Evolutionary conservation across 2,329 filamentous ascomycete genomes (phyloP).

Genomic region (Parasarocladium wereldwijsianum): DNA sequence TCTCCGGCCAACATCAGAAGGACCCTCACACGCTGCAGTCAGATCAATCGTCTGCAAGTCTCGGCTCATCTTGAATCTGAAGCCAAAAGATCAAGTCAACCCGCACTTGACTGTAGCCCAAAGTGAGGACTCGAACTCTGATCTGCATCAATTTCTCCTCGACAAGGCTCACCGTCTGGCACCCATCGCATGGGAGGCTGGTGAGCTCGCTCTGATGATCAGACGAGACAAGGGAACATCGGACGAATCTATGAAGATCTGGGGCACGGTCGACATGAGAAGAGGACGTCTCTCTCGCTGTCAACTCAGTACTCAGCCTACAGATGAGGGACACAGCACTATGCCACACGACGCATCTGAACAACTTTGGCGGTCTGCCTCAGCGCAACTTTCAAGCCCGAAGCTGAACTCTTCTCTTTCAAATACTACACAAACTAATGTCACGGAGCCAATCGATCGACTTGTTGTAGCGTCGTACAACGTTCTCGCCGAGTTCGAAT

Average conservation of each 20-base stretch:
- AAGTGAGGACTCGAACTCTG: conserved; percentile 27
- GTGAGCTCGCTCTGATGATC: conserved; percentile 35
- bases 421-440: too few species aligned
- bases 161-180: conserved; percentile 36
- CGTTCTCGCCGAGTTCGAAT: conserved; percentile 34
- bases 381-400: too few species aligned
- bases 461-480: conserved; percentile 36
- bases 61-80: too few species aligned
- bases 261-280: conserved; percentile 31
- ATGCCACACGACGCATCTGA: too few species aligned
- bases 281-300: conserved; percentile 6
- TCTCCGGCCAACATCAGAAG: conserved; percentile 14
- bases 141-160: conserved; percentile 33
- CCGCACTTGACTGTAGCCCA: conserved; percentile 48
- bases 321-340: too few species aligned
- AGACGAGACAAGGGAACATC: conserved; percentile 23
- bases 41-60: too few species aligned
- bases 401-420: too few species aligned
- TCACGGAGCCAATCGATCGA: conserved; percentile 6
- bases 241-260: conserved; percentile 22
- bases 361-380: too few species aligned
- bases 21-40: too few species aligned
- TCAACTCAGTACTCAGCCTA: too few species aligned
- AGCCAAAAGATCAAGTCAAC: conserved; percentile 15
- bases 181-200: conserved; percentile 29